Evolutionary conservation across 164 flowering plant genomes (phyloP).

Genomic region (Malania oleifera): DNA sequence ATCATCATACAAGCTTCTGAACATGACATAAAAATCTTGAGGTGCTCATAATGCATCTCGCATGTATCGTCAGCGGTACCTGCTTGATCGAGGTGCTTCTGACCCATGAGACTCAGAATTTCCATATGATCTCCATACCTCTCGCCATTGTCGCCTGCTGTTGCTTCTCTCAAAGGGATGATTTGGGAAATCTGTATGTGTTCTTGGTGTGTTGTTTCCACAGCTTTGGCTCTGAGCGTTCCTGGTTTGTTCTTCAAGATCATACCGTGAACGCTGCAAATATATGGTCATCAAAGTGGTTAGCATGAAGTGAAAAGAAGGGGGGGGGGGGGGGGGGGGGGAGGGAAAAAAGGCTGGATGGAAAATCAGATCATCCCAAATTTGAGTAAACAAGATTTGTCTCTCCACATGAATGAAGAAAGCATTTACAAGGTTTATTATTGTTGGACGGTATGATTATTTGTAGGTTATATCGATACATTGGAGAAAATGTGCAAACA

Average conservation of each 20-base stretch:
- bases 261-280: conserved; percentile 68
- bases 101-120: conserved; percentile 22
- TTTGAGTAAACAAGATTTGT: too few relatives aligned
- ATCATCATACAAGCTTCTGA: too few relatives aligned
- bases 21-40: too few relatives aligned
- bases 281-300: too few relatives aligned
- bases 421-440: too few relatives aligned
- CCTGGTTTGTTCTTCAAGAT: conserved; percentile 68
- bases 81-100: conserved; percentile 25
- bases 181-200: conserved; percentile 26
- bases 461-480: too few relatives aligned
- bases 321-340: too few relatives aligned
- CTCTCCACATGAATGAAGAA: too few relatives aligned
- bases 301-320: not conserved
- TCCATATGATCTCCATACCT: conserved; percentile 35
- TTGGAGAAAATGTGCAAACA: too few relatives aligned
- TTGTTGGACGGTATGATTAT: too few relatives aligned
- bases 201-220: conserved; percentile 32
- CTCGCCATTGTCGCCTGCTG: conserved; percentile 34
- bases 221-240: conserved; percentile 40
- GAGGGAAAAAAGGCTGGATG: not conserved
- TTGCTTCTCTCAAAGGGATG: conserved; percentile 34
- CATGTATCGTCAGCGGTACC: conserved; percentile 16
- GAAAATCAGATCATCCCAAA: not conserved
- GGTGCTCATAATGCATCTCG: not conserved